Percentiles rank a stretch among this genome's conserved stretches.
Evolutionary conservation across 345 rosid species (phyloP).

Genomic region (Clausena lansium): DNA sequence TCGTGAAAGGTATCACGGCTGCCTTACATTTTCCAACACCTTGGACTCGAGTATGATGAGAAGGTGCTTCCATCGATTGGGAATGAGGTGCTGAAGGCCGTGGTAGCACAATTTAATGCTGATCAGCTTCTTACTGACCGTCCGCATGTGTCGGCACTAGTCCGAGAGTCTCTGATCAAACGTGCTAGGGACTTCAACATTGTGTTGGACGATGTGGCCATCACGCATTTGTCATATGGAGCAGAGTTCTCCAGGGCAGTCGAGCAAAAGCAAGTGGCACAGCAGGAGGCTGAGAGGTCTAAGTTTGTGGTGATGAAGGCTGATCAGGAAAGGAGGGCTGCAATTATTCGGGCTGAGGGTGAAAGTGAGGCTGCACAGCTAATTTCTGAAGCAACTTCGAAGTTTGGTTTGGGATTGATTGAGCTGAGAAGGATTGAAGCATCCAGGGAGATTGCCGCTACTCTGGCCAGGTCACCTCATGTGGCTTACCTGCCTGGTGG

Average conservation of each 20-base stretch:
- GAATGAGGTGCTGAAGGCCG: conserved; percentile 95
- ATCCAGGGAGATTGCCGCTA: conserved; percentile 83
- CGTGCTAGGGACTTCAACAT: conserved; percentile 93
- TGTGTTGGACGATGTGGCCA: conserved; percentile 87
- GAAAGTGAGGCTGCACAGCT: conserved; percentile 95
- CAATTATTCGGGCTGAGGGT: conserved; percentile 94
- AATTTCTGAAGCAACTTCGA: conserved; percentile 81
- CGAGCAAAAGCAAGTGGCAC: conserved; percentile 98
- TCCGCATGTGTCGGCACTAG: conserved; percentile 91
- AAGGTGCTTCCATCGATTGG: conserved; percentile 98
- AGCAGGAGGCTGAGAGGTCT: conserved; percentile 97
- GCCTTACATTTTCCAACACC: conserved; percentile 74
- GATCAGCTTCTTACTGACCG: conserved; percentile 99
- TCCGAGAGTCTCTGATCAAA: conserved; percentile 59
- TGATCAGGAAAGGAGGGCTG: conserved; percentile 98
- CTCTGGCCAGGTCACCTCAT: conserved; percentile 84
- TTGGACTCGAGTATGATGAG: conserved; percentile 91
- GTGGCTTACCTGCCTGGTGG: conserved; percentile 92
- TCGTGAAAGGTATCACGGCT: conserved; percentile 54
- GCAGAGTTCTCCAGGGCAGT: conserved; percentile 92
- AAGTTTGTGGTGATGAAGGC: conserved; percentile 94
- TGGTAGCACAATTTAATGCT: conserved; percentile 96
- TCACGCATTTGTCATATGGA: conserved; percentile 92
- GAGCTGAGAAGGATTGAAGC: conserved; percentile 99
- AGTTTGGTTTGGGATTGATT: conserved; percentile 83